A percentile compares a stretch with the other conserved stretches of the same genome.
phyloP scores from a whole-genome alignment of 2,329 filamentous ascomycete genomes.

The Lasiodiplodia theobromae region DNA sequence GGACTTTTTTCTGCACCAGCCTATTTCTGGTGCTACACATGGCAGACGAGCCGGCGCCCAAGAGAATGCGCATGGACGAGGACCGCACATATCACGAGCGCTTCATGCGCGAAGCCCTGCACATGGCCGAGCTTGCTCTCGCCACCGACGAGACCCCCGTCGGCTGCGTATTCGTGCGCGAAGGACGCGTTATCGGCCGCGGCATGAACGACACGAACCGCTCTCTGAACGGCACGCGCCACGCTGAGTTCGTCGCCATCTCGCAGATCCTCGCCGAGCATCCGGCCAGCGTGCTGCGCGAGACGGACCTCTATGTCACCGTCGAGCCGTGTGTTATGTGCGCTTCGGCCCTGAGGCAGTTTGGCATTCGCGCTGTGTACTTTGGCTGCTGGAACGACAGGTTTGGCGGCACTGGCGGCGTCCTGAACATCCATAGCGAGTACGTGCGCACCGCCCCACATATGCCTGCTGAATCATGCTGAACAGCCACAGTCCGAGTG shows the following conservation, averaged over 20 bases:
- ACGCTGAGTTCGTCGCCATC: conserved; percentile 94
- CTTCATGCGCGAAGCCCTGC: conserved; percentile 86
- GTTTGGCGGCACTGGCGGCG: conserved; percentile 94
- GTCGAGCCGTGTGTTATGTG: conserved; percentile 99
- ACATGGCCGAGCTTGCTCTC: conserved; percentile 89
- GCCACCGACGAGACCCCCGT: conserved; percentile 91
- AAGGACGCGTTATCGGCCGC: conserved; percentile 78
- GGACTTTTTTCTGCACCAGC: conserved; percentile 22
- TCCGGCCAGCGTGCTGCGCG: conserved; percentile 70
- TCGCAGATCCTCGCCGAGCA: conserved; percentile 69
- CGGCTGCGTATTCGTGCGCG: conserved; percentile 89
- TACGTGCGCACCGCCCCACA: conserved; percentile 42
- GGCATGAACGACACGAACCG: conserved; percentile 98
- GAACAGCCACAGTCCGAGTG: conserved; percentile 60
- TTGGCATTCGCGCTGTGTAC: conserved; percentile 86
- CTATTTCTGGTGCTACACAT: conserved; percentile 8
- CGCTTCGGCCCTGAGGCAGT: conserved; percentile 87
- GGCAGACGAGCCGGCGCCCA: conserved; percentile 18
- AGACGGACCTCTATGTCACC: conserved; percentile 90
- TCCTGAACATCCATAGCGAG: conserved; percentile 84
- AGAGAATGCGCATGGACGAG: conserved; percentile 14
- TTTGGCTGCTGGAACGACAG: conserved; percentile 96
- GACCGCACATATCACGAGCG: conserved; percentile 52
- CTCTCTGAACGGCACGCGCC: conserved; percentile 85
- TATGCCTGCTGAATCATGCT: conserved; percentile 28